phyloP scores from a whole-genome alignment of 331 rosid genomes.

The Quercus tomentella region DNA sequence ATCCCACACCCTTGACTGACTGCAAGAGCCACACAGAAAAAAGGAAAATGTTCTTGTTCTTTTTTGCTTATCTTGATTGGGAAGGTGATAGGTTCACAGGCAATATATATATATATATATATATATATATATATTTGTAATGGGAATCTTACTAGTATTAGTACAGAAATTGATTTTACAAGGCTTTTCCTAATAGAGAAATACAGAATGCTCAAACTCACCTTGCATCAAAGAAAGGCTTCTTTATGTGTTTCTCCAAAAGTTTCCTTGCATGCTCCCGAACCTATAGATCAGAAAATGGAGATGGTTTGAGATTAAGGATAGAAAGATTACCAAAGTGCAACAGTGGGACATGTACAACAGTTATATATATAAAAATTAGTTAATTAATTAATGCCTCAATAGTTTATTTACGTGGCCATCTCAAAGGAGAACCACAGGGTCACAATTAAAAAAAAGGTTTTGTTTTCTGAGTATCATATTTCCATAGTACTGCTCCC shows the following conservation, averaged over 20 bases:
- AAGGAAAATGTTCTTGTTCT: background rate
- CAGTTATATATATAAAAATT: background rate
- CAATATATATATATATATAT: background rate
- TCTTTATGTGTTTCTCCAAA: constrained; percentile 75
- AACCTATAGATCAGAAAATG: constrained; percentile 45
- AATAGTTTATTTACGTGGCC: background rate
- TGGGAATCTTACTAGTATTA: background rate
- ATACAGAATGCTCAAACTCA: constrained; percentile 30
- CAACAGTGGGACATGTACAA: constrained; percentile 9
- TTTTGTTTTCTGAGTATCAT: background rate
- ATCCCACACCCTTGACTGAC: background rate
- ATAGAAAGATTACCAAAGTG: background rate
- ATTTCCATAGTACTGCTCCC: background rate
- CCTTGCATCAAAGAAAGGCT: constrained; percentile 85
- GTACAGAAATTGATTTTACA: background rate
- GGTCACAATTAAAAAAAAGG: background rate
- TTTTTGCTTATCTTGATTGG: background rate
- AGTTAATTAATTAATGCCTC: background rate
- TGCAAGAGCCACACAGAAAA: background rate
- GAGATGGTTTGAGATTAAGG: background rate
- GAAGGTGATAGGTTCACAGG: background rate
- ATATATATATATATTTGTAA: background rate
- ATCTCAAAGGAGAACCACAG: background rate
- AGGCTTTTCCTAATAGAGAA: background rate
- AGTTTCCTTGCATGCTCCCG: constrained; percentile 96